Evolutionary conservation across 2,329 filamentous ascomycete species (phyloP).

Genomic region (Penicillium nordicum): DNA sequence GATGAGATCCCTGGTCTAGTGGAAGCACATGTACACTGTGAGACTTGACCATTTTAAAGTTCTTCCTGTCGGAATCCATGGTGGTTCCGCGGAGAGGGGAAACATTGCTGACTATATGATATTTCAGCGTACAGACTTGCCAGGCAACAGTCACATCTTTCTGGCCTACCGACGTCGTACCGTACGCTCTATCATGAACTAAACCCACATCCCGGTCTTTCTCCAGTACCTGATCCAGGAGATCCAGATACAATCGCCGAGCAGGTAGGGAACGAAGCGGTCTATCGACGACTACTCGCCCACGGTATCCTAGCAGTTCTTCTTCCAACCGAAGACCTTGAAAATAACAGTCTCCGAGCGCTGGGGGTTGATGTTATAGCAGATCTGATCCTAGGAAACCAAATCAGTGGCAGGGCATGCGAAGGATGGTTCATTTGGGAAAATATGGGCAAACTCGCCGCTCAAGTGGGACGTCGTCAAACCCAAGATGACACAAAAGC

Average conservation of each 20-base stretch:
- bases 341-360: constrained; percentile 79
- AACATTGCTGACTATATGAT: constrained; percentile 22
- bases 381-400: constrained; percentile 82
- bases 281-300: constrained; percentile 85
- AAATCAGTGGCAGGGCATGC: constrained; percentile 73
- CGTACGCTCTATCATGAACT: constrained; percentile 78
- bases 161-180: constrained; percentile 59
- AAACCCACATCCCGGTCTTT: constrained; percentile 74
- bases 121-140: constrained; percentile 68
- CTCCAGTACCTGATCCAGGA: constrained; percentile 64
- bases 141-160: constrained; percentile 55
- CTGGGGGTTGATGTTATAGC: constrained; percentile 84
- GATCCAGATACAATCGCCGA: constrained; percentile 52
- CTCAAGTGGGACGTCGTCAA: constrained; percentile 39
- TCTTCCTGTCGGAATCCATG: constrained; percentile 1
- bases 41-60: constrained; percentile 21
- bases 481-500: constrained; percentile 3
- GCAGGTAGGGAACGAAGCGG: constrained; percentile 72
- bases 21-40: constrained; percentile 76
- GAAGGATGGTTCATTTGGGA: constrained; percentile 91
- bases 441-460: constrained; percentile 68
- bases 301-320: constrained; percentile 77
- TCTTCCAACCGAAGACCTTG: constrained; percentile 85
- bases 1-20: constrained; percentile 84
- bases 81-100: constrained; percentile 21